phyloP scores from a whole-genome alignment of 176 grass and related monocot genomes.

The Rhynchospora pubera region DNA sequence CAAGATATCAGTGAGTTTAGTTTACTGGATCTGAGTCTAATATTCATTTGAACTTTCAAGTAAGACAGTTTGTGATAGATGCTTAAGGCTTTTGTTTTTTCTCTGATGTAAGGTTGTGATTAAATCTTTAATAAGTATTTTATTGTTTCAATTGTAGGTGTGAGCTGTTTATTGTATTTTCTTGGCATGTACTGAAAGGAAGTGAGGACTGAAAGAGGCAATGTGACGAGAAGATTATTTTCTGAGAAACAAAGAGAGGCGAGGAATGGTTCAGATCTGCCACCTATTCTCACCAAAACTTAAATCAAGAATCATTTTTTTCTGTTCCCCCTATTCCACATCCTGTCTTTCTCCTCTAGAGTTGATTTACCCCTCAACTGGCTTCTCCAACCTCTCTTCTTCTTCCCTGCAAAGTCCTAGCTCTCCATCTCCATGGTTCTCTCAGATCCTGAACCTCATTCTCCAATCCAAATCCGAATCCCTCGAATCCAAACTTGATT shows the following conservation, averaged over 20 bases:
- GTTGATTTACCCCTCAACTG: constrained; percentile 12
- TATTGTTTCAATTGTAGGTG: no score
- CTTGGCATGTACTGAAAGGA: no score
- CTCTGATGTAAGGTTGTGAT: no score
- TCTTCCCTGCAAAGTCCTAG: not conserved
- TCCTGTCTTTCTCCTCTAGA: constrained; percentile 25
- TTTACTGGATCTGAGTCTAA: no score
- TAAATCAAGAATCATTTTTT: not conserved
- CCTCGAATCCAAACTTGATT: constrained; percentile 47
- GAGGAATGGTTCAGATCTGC: not conserved
- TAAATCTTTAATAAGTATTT: no score
- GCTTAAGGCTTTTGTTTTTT: no score
- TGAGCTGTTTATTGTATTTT: no score
- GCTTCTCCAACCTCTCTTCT: constrained; percentile 48
- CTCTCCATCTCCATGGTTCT: constrained; percentile 59
- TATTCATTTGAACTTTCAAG: no score
- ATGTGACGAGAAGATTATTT: no score
- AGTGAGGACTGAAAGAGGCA: no score
- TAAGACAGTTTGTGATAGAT: no score
- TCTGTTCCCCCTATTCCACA: constrained; percentile 21
- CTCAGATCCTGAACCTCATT: constrained; percentile 56
- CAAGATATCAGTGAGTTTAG: no score
- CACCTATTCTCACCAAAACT: not conserved
- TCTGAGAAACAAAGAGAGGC: not conserved
- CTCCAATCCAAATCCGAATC: constrained; percentile 48